phyloP scores from a whole-genome alignment of 2,329 filamentous ascomycete genomes.

The Thielaviopsis punctulata region DNA sequence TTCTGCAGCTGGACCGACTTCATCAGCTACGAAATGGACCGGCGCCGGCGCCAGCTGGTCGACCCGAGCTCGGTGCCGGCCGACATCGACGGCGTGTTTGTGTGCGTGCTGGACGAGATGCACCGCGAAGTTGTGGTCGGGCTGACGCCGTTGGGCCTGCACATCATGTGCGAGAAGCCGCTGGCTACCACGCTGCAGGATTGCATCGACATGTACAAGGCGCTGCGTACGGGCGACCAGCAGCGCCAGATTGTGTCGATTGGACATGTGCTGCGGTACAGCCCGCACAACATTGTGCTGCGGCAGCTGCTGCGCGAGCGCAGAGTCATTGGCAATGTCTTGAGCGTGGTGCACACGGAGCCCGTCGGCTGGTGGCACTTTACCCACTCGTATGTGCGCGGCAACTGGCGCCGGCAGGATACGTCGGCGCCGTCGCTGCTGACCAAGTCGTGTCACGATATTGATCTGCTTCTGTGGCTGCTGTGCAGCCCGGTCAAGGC shows the following conservation, averaged over 20 bases:
- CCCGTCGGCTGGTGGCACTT: slow-evolving; percentile 97
- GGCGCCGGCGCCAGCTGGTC: slow-evolving; percentile 33
- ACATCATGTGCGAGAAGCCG: slow-evolving; percentile 93
- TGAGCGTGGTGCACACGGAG: slow-evolving; percentile 81
- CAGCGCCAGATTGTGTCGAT: slow-evolving; percentile 55
- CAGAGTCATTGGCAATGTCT: slow-evolving; percentile 61
- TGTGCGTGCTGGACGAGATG: slow-evolving; percentile 69
- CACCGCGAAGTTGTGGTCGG: slow-evolving; percentile 67
- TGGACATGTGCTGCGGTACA: slow-evolving; percentile 86
- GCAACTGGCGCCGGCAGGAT: slow-evolving; percentile 79
- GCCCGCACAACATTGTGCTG: slow-evolving; percentile 76
- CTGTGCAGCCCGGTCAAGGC: slow-evolving; percentile 50
- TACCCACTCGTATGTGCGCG: slow-evolving; percentile 73
- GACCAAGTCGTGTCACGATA: slow-evolving; percentile 92
- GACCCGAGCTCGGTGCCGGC: slow-evolving; percentile 30
- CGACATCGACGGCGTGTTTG: slow-evolving; percentile 44
- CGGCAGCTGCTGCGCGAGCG: slow-evolving; percentile 62
- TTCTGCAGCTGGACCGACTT: slow-evolving; percentile 65
- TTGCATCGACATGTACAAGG: slow-evolving; percentile 56
- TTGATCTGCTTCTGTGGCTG: slow-evolving; percentile 85
- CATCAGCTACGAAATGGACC: slow-evolving; percentile 48
- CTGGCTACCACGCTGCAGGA: slow-evolving; percentile 63
- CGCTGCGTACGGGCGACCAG: slow-evolving; percentile 25
- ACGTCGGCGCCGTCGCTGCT: slow-evolving; percentile 65
- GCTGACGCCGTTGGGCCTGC: slow-evolving; percentile 51